A percentile compares a stretch with the other conserved stretches of the same genome.
phyloP scores from a whole-genome alignment of 768 basidiomycete species.

The Lentinula aciculospora region DNA sequence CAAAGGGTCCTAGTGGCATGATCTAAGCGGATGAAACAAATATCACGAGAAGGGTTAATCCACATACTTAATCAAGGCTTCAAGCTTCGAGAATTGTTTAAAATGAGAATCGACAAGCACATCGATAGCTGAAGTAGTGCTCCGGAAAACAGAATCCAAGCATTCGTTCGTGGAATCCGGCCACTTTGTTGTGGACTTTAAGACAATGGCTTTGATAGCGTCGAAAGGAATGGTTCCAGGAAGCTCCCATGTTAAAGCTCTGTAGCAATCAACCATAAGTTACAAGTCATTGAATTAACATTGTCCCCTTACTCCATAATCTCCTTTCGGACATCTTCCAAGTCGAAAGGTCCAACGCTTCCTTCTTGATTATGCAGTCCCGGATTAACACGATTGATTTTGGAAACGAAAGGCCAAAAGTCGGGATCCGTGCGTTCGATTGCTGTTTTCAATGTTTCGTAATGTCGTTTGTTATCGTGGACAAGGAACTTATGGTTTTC shows the following conservation, averaged over 20 bases:
- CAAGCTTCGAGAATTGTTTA: constrained; percentile 22
- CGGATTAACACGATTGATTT: background rate
- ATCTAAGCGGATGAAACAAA: background rate
- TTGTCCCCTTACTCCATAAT: constrained; percentile 25
- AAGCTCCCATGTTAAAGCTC: constrained; percentile 33
- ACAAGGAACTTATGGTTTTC: constrained; percentile 18
- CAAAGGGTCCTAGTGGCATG: background rate
- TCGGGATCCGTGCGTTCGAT: constrained; percentile 28
- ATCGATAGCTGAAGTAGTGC: constrained; percentile 12
- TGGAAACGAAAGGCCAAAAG: constrained; percentile 22
- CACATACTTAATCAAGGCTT: constrained; percentile 20
- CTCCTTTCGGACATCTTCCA: constrained; percentile 24
- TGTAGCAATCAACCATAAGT: constrained; percentile 5
- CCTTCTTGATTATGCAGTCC: background rate
- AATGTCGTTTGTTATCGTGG: constrained; percentile 23
- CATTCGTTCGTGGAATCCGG: constrained; percentile 20
- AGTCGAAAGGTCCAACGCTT: background rate
- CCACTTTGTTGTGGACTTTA: constrained; percentile 23
- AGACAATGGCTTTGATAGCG: constrained; percentile 23
- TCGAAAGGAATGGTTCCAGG: constrained; percentile 29
- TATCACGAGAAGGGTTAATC: too few relatives aligned
- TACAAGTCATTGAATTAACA: background rate
- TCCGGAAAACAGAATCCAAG: constrained; percentile 20
- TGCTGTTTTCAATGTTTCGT: constrained; percentile 21
- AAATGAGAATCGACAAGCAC: constrained; percentile 21